Conservation (phyloP, 257 asterid species). For the Penstemon davidsonii region DNA sequence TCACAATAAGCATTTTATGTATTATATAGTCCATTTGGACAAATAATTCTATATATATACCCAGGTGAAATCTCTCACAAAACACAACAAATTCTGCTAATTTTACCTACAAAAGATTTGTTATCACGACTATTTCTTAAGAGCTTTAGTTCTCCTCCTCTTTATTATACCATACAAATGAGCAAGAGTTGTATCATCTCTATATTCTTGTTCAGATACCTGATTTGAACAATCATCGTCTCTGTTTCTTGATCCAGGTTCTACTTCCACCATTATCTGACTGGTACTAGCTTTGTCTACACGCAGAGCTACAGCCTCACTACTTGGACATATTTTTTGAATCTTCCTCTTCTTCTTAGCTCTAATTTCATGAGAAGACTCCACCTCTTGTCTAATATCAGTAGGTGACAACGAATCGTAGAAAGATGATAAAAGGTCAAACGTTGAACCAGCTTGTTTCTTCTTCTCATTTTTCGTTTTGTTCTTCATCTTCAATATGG, state of each 20-base stretch:
- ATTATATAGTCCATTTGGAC: no score
- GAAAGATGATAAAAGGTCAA: constrained; percentile 26
- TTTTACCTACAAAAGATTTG: background rate
- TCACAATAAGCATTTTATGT: no score
- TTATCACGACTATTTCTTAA: constrained; percentile 1
- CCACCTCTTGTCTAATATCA: constrained; percentile 18
- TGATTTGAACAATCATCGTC: constrained; percentile 14
- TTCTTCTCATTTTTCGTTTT: constrained; percentile 27
- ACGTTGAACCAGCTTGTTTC: constrained; percentile 5
- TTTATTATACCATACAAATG: constrained; percentile 36
- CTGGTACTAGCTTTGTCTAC: constrained; percentile 24
- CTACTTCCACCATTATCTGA: constrained; percentile 22
- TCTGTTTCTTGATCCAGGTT: constrained; percentile 13
- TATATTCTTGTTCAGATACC: constrained; percentile 26
- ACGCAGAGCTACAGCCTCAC: constrained; percentile 20
- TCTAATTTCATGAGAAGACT: constrained; percentile 23
- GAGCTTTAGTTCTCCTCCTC: constrained; percentile 21
- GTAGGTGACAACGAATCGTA: constrained; percentile 26
- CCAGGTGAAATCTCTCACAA: no score
- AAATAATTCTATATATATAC: no score
- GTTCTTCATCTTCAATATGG: constrained; percentile 24
- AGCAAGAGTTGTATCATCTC: constrained; percentile 51
- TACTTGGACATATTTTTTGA: constrained; percentile 17
- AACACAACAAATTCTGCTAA: background rate
- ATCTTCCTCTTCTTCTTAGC: constrained; percentile 25